These are phyloP conservation scores for Ophiognomonia clavigignenti-juglandacearum DNA, from an alignment of 2,329 filamentous ascomycete species.

Conservation along the genomic window DNA sequence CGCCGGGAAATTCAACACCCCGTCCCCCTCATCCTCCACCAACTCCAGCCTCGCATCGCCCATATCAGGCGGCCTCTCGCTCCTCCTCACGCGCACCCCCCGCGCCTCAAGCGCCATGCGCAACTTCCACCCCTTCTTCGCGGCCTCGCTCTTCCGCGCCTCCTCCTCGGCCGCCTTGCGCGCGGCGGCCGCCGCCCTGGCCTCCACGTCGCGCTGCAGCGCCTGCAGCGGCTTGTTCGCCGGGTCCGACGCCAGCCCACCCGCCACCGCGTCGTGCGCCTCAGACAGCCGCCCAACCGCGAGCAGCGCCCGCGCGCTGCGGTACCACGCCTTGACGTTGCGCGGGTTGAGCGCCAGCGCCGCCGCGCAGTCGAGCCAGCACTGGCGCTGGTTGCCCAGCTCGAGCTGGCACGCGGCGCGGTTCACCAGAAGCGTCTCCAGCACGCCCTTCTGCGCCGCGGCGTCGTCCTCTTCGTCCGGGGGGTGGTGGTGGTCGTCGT, in stretches of 20 bases:
- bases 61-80: constrained; percentile 73
- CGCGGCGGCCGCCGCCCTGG: constrained; percentile 44
- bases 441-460: constrained; percentile 53
- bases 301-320: constrained; percentile 72
- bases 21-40: constrained; percentile 64
- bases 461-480: constrained; percentile 53
- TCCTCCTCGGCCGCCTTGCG: constrained; percentile 33
- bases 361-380: constrained; percentile 77
- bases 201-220: constrained; percentile 59
- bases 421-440: constrained; percentile 79
- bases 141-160: constrained; percentile 45
- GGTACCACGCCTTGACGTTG: constrained; percentile 90
- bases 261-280: constrained; percentile 72
- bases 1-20: constrained; percentile 66
- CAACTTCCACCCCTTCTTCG: constrained; percentile 56
- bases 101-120: constrained; percentile 62
- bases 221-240: constrained; percentile 61
- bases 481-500: constrained; percentile 46
- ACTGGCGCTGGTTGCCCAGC: constrained; percentile 81
- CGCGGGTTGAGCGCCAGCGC: constrained; percentile 71
- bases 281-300: constrained; percentile 73
- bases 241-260: constrained; percentile 68
- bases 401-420: constrained; percentile 86
- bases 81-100: constrained; percentile 63
- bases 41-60: constrained; percentile 75